Evolutionary conservation across 257 asterid genomes (phyloP).

Genomic region (Catharanthus roseus): DNA sequence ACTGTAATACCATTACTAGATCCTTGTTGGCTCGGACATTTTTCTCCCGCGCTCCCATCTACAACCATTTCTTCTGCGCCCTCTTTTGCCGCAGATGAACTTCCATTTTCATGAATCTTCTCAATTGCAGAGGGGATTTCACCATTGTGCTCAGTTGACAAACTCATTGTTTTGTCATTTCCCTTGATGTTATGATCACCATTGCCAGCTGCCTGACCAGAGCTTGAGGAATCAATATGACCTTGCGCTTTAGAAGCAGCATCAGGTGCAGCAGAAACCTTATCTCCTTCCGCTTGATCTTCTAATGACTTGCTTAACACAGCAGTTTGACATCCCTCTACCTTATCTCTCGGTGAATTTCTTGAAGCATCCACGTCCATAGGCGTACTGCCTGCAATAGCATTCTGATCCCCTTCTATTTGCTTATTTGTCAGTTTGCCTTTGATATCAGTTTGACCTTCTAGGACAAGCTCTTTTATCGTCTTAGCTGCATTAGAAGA

Average conservation of each 20-base stretch:
- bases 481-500: constrained; percentile 23
- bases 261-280: constrained; percentile 16
- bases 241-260: constrained; percentile 8
- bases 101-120: constrained; percentile 20
- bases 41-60: constrained; percentile 15
- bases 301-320: constrained; percentile 22
- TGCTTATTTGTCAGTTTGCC: constrained; percentile 13
- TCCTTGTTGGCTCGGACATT: constrained; percentile 11
- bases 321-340: constrained; percentile 27
- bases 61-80: constrained; percentile 20
- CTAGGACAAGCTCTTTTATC: constrained; percentile 22
- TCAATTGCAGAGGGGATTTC: constrained; percentile 12
- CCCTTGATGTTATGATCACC: not conserved
- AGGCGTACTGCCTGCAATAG: constrained; percentile 3
- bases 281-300: constrained; percentile 25
- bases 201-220: constrained; percentile 11
- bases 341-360: constrained; percentile 21
- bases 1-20: constrained; percentile 10
- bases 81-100: constrained; percentile 14
- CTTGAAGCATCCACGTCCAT: constrained; percentile 25
- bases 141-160: constrained; percentile 21
- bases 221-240: constrained; percentile 15
- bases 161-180: constrained; percentile 13
- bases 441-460: constrained; percentile 18
- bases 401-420: constrained; percentile 8